Percentiles rank a stretch among this genome's conserved stretches.
These are phyloP conservation scores for Plasmopara muralis DNA, from an alignment of 352 stramenopile genomes.

Conservation along the genomic window DNA sequence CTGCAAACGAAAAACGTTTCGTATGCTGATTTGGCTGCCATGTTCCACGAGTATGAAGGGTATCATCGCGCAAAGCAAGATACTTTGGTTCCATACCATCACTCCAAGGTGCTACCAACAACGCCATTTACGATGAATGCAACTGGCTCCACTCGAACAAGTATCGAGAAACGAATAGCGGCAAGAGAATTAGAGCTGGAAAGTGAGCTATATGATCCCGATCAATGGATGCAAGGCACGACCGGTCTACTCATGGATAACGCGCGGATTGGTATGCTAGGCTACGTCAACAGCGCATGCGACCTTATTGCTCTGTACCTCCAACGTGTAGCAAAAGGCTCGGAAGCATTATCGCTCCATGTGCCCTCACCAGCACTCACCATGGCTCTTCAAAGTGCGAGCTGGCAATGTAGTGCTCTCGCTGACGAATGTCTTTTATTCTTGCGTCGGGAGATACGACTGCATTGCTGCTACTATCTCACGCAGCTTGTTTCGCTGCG, in stretches of 20 bases:
- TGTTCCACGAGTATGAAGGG: conserved; percentile 64
- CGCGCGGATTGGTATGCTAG: conserved; percentile 67
- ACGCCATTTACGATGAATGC: not conserved
- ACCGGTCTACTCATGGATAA: conserved; percentile 67
- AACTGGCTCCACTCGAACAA: conserved; percentile 7
- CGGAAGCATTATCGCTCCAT: conserved; percentile 3
- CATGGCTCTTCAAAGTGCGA: conserved; percentile 47
- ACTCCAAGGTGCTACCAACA: conserved; percentile 35
- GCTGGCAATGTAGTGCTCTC: conserved; percentile 62
- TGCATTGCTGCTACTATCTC: conserved; percentile 75
- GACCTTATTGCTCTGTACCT: conserved; percentile 63
- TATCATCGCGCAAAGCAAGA: conserved; percentile 54
- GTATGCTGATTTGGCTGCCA: conserved; percentile 45
- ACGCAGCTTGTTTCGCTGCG: conserved; percentile 65
- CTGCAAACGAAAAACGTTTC: conserved; percentile 42
- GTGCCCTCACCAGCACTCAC: conserved; percentile 22
- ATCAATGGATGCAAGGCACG: conserved; percentile 39
- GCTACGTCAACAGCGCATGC: conserved; percentile 70
- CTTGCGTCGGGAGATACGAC: conserved; percentile 59
- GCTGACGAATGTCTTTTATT: conserved; percentile 77
- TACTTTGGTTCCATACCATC: conserved; percentile 44
- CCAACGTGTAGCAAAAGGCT: conserved; percentile 18
- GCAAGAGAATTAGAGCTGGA: conserved; percentile 62
- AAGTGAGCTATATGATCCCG: conserved; percentile 48
- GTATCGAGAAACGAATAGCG: conserved; percentile 34